A percentile compares a stretch with the other conserved stretches of the same genome.
These are phyloP conservation scores for Lodderomyces parapsilosis DNA, from an alignment of 1,139 yeast genomes.

Conservation along the genomic window DNA sequence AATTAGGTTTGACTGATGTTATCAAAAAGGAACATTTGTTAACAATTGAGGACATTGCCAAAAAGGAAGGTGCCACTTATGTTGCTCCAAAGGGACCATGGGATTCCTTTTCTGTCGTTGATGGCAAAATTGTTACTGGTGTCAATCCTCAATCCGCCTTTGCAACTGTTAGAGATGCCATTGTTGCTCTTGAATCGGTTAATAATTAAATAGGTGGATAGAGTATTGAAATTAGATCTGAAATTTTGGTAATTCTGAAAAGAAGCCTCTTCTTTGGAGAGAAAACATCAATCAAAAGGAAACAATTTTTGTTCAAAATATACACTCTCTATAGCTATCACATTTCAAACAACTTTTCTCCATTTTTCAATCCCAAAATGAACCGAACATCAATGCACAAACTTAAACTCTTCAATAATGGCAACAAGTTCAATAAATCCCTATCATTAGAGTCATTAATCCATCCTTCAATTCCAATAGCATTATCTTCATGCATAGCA, in stretches of 20 bases:
- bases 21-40: constrained; percentile 32
- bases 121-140: constrained; percentile 60
- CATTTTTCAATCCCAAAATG: constrained; percentile 71
- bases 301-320: neutral
- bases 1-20: constrained; percentile 33
- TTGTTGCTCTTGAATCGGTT: constrained; percentile 10
- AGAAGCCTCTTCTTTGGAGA: no score
- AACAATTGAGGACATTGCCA: constrained; percentile 35
- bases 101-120: constrained; percentile 49
- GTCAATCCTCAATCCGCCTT: constrained; percentile 62
- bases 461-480: constrained; percentile 96
- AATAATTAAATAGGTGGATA: neutral
- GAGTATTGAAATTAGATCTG: neutral
- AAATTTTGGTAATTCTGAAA: no score
- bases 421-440: constrained; percentile 75
- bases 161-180: constrained; percentile 39
- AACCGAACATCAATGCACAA: constrained; percentile 85
- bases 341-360: constrained; percentile 65
- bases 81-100: constrained; percentile 50
- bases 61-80: constrained; percentile 42
- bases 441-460: constrained; percentile 89
- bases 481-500: constrained; percentile 80
- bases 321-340: neutral
- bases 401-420: constrained; percentile 76
- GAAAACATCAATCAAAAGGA: no score